Evolutionary conservation across 1,284 basidiomycete species (phyloP).

Genomic region (Caloboletus firmus): DNA sequence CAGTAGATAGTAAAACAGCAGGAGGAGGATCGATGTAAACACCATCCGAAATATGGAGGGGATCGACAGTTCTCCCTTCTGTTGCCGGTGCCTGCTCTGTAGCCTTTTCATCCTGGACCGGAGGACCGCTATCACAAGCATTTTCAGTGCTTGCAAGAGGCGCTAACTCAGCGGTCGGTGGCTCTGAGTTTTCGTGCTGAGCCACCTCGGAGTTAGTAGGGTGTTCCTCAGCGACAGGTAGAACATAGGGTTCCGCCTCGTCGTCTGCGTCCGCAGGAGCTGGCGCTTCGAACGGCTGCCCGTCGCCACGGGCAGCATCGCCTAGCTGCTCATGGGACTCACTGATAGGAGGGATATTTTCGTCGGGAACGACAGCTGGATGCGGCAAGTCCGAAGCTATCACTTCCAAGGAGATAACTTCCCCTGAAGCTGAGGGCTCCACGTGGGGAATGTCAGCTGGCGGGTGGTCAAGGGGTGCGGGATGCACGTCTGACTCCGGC

Average conservation of each 20-base stretch:
- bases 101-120: conserved; percentile 9
- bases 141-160: conserved; percentile 7
- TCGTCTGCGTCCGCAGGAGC: conserved; percentile 4
- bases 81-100: conserved; percentile 8
- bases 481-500: conserved; percentile 11
- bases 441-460: conserved; percentile 18
- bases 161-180: conserved; percentile 7
- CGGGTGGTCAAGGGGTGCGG: conserved; percentile 16
- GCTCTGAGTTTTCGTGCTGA: conserved; percentile 13
- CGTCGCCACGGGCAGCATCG: conserved; percentile 5
- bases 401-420: conserved; percentile 6
- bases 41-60: conserved; percentile 67
- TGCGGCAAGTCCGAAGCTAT: conserved; percentile 1
- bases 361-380: conserved; percentile 5
- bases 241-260: conserved; percentile 2
- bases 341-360: conserved; percentile 12
- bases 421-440: conserved; percentile 10
- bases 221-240: conserved; percentile 6
- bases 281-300: conserved; percentile 5
- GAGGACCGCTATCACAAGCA: background rate
- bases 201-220: conserved; percentile 5
- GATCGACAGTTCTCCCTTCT: conserved; percentile 38
- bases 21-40: conserved; percentile 77
- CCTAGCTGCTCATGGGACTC: conserved; percentile 21
- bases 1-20: conserved; percentile 57